Evolutionary conservation across 2,329 filamentous ascomycete species (phyloP), one percentile per base, ranked within the genome.

Genomic region (Plectosphaerella plurivora): DNA sequence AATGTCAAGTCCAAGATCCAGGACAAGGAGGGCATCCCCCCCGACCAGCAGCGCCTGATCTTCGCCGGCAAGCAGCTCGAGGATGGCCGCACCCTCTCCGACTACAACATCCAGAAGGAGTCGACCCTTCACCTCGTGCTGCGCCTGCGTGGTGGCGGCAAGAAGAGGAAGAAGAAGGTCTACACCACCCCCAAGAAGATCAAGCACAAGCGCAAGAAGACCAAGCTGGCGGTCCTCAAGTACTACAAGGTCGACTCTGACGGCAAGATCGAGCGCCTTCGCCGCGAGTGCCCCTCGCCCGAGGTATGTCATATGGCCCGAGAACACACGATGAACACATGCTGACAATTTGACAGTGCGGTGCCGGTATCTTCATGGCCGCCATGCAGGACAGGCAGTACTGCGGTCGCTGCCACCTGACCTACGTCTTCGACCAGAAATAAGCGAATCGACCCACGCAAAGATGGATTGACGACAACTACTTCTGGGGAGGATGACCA

Each of bases 151-250:
- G 94, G 94, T 84, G 94, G 93, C 78, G 92, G 78, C 74, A 99
- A 99, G 91, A 97, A 97, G 90, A 87, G 95, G 79, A 99, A 99
- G 91, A 96, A 96, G 91, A 99, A 99, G 92, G 94, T 99, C 67
- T 99, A 99, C 89, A 97, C 91, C 75, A 99, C 94, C 71, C 94
- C 94, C 77, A 99, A 99, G 92, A 99, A 99, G 91, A 99, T 99
- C 89, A 99, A 99, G 94, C 94, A 99, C 88, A 99, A 99, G 92
- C 89, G 91, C 84, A 99, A 97, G 91, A 99, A 99, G 93, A 96
- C 89, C 87, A 99, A 99, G 89, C 83, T 99, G 77, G 94, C 94
- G 71, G 93, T 99, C 67, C 92, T 99, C 78, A 99, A 99, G 88
- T 99, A 99, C 90, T 99, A 99, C 90, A 99, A 99, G 90, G 94